A percentile compares a stretch with the other conserved stretches of the same genome.
Conservation (phyloP, 228 moss, liverwort and hornwort genomes). For the Sphagnum fallax region DNA sequence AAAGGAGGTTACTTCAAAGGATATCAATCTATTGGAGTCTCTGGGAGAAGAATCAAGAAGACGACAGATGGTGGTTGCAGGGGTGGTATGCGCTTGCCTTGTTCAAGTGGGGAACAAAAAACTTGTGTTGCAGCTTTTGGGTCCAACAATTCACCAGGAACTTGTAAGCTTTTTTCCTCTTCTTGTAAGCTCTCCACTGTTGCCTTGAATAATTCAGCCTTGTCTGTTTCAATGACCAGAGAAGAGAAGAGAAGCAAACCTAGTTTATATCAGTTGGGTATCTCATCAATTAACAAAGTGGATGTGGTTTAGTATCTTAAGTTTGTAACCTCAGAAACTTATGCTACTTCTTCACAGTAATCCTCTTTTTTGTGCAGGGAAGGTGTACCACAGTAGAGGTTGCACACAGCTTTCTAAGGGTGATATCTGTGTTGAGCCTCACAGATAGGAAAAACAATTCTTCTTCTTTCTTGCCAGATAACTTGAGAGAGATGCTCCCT, state of each 20-base stretch:
- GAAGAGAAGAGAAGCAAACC: not conserved
- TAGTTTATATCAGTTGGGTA: not conserved
- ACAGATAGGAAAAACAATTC: conserved; percentile 33
- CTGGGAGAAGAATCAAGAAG: conserved; percentile 16
- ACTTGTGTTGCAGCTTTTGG: conserved; percentile 53
- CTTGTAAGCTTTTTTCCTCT: conserved; percentile 50
- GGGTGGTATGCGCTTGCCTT: conserved; percentile 67
- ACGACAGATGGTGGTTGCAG: conserved; percentile 46
- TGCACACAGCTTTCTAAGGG: conserved; percentile 61
- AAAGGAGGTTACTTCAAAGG: conserved; percentile 13
- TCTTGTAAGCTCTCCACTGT: not conserved
- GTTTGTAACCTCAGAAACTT: too few relatives aligned
- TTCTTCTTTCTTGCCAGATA: conserved; percentile 44
- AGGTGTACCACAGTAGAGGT: conserved; percentile 31
- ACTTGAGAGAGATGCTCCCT: conserved; percentile 46
- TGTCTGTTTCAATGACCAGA: not conserved
- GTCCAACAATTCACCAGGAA: conserved; percentile 51
- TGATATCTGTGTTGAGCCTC: conserved; percentile 50
- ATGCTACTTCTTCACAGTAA: not conserved
- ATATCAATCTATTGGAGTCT: conserved; percentile 18
- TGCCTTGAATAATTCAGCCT: not conserved
- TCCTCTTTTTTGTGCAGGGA: conserved; percentile 32
- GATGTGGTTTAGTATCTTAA: not conserved
- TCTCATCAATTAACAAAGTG: not conserved
- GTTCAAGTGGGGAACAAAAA: conserved; percentile 73